phyloP scores from a whole-genome alignment of 1,139 yeast genomes.

The Saccharomyces hybrid region DNA sequence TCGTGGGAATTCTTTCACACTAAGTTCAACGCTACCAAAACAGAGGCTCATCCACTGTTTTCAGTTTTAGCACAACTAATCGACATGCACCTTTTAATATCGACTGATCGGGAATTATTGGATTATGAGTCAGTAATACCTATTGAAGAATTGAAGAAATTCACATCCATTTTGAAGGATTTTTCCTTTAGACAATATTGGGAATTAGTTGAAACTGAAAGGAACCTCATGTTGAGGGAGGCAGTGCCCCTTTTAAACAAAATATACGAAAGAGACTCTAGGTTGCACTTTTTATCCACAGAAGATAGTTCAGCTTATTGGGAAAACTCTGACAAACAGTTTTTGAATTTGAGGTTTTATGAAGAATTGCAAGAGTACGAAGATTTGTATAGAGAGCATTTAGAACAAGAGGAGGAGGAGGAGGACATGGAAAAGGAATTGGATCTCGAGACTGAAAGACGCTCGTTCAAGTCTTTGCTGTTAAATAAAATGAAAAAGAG shows the following conservation, averaged over 20 bases:
- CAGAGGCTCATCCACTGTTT: constrained; percentile 1
- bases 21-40: not conserved
- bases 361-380: constrained; percentile 23
- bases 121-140: constrained; percentile 38
- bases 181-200: constrained; percentile 52
- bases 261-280: constrained; percentile 58
- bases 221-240: constrained; percentile 31
- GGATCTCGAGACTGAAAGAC: not conserved
- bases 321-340: constrained; percentile 31
- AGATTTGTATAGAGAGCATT: constrained; percentile 19
- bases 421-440: constrained; percentile 14
- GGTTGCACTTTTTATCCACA: constrained; percentile 44
- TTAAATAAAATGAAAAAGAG: constrained; percentile 6
- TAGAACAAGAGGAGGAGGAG: constrained; percentile 15
- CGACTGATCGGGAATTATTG: constrained; percentile 62
- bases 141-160: constrained; percentile 36
- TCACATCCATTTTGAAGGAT: constrained; percentile 46
- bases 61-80: constrained; percentile 40
- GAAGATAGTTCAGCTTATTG: constrained; percentile 43
- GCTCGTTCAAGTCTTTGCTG: constrained; percentile 7
- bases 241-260: constrained; percentile 56
- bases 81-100: constrained; percentile 52
- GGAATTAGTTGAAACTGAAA: constrained; percentile 21
- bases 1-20: constrained; percentile 30
- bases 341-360: constrained; percentile 18